These are phyloP conservation scores for Solidago caesia DNA, from an alignment of 129 eudicot genomes.

Conservation along the genomic window DNA sequence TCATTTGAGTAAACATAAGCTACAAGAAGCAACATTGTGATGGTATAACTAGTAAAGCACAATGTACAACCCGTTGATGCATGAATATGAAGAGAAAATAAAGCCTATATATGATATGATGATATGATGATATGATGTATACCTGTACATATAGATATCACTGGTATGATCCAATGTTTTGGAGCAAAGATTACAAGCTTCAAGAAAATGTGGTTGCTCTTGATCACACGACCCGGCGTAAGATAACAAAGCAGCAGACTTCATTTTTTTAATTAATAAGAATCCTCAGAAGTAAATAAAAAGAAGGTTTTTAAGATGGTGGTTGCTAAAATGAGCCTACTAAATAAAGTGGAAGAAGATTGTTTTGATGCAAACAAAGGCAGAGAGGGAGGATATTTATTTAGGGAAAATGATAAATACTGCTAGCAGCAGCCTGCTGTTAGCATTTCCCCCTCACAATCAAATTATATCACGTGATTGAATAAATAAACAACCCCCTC, in stretches of 20 bases:
- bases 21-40: neutral
- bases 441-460: too few relatives aligned
- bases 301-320: neutral
- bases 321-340: slow-evolving; percentile 26
- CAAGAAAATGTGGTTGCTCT: slow-evolving; percentile 75
- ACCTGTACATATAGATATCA: slow-evolving; percentile 94
- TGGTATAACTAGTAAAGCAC: slow-evolving; percentile 6
- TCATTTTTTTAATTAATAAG: slow-evolving; percentile 28
- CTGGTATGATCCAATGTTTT: slow-evolving; percentile 54
- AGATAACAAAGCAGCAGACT: slow-evolving; percentile 29
- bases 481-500: too few relatives aligned
- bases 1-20: too few relatives aligned
- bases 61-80: slow-evolving; percentile 28
- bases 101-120: too few relatives aligned
- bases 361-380: neutral
- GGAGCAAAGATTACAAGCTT: slow-evolving; percentile 72
- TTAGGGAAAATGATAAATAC: neutral
- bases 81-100: neutral
- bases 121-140: neutral
- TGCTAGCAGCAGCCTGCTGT: too few relatives aligned
- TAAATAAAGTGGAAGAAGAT: too few relatives aligned
- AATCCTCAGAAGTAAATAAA: neutral
- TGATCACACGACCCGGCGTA: slow-evolving; percentile 40
- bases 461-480: too few relatives aligned
- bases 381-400: neutral